Base-by-base conservation (phyloP, 2,329 filamentous ascomycete species). In the Nothopassalora personata region DNA sequence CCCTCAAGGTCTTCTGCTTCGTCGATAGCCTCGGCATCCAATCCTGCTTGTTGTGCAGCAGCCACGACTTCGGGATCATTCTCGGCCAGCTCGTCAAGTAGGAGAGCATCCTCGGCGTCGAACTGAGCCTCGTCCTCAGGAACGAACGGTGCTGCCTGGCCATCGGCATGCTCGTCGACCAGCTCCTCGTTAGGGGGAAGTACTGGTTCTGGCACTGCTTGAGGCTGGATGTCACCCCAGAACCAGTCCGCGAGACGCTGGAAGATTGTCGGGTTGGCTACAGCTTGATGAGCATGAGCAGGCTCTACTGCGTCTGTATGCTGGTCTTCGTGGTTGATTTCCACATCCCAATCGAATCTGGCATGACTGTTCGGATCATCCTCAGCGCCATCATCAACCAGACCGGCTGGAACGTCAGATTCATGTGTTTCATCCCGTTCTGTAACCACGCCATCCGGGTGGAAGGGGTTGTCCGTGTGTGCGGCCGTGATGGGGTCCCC, bases 1-100 rank as follows among this genome's bases (percentile, higher is more conserved):
- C 94, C 94, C 72, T 99, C 94, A 15, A 99, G 85, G 70, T 99
- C 94, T 74, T 99, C 94, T 9, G 89, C 89, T 66, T 97, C 77
- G 61, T 92, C 89, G 46, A 91, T 82, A 9, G 86, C 88, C 56
- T 86, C 84, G 49, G 86, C 84, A 67, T 96, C 90, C 36, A 93
- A 77, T 8, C 83, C 88, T 15, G 84, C 86, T 52, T 83, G 84
- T 19, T 81, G 82, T n/a, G 83, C 86, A 48, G 83, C 87, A 54
- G 85, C 84, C 23, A 84, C 78, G 1, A 83, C 83, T 59, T 87
- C 85, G 13, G 77, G 81, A 57, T 84, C 66, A 23, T 62, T 62
- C 28, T 60, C 58, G 13, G 46, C 45, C 13, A 45, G 28, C 13
- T 56, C 53, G 13, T 53, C 49, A 10, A 65, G 62, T 34, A 58